Percentiles rank a stretch among this genome's conserved stretches.
Conservation (phyloP, 169 alveolate species). For the Toxoplasma gondii region DNA sequence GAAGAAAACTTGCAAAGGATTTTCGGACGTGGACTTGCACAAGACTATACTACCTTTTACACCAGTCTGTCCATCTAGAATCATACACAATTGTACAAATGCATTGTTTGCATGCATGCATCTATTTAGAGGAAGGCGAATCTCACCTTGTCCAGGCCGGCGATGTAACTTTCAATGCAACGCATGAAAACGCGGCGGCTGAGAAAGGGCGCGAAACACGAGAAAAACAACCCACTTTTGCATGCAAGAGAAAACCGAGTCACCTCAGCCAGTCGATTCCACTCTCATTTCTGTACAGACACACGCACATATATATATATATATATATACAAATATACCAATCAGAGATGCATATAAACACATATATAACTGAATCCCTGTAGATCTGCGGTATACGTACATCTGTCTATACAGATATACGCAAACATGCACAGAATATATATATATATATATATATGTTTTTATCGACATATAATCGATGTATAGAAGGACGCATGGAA, state of each 20-base stretch:
- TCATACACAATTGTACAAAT: no score
- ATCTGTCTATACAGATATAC: not conserved
- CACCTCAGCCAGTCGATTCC: no score
- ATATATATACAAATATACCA: not conserved
- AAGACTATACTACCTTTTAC: no score
- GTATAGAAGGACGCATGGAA: not conserved
- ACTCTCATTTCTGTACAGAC: not conserved
- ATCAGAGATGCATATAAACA: not conserved
- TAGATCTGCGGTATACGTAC: not conserved
- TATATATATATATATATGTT: not conserved
- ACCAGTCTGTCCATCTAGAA: no score
- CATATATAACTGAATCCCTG: not conserved
- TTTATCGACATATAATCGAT: not conserved
- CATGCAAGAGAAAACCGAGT: not conserved
- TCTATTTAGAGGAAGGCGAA: no score
- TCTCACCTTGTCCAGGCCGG: constrained; percentile 65
- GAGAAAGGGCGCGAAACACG: no score
- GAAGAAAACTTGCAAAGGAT: no score
- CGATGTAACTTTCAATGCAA: constrained; percentile 57
- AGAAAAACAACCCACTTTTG: not conserved
- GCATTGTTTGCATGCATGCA: no score
- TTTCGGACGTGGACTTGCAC: no score
- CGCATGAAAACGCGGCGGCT: constrained; percentile 68
- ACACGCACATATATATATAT: not conserved
- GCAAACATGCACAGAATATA: not conserved